Conservation (phyloP, 352 stramenopile species). For the Aphanomyces stellatus region DNA sequence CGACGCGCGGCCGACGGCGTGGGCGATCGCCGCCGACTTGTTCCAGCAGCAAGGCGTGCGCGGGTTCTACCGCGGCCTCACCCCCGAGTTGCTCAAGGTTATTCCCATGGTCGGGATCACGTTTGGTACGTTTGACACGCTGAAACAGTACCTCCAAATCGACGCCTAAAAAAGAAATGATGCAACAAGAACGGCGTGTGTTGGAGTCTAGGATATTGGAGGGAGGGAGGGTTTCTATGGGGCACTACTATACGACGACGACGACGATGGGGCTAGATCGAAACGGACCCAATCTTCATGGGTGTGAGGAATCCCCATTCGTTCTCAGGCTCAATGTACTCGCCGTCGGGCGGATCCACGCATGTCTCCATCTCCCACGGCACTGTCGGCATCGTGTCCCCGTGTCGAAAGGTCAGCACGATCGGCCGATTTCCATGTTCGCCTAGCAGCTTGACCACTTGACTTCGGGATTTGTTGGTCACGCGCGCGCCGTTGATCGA, state of each 20-base stretch:
- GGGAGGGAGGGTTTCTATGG: conserved; percentile 23
- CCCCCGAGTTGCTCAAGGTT: conserved; percentile 94
- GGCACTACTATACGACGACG: background rate
- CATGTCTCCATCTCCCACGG: conserved; percentile 72
- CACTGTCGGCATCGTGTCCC: conserved; percentile 60
- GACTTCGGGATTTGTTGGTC: conserved; percentile 78
- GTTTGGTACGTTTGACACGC: conserved; percentile 92
- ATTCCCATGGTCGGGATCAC: conserved; percentile 96
- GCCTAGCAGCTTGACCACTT: conserved; percentile 79
- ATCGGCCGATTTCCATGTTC: conserved; percentile 57
- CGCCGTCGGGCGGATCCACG: conserved; percentile 66
- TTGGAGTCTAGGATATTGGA: no score
- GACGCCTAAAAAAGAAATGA: conserved; percentile 28
- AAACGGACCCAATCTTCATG: conserved; percentile 82
- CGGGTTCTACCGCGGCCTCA: conserved; percentile 85
- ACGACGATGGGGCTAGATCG: conserved; percentile 39
- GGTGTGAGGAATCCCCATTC: conserved; percentile 68
- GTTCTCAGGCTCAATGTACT: conserved; percentile 75
- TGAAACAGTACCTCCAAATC: conserved; percentile 86
- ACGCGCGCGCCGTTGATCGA: conserved; percentile 81
- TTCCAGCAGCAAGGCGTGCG: conserved; percentile 56
- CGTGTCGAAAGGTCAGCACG: conserved; percentile 77
- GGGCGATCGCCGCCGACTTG: conserved; percentile 65
- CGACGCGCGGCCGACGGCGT: conserved; percentile 58
- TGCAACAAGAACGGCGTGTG: background rate